phyloP scores from a whole-genome alignment of 345 rosid genomes.

The Nasturtium officinale region DNA sequence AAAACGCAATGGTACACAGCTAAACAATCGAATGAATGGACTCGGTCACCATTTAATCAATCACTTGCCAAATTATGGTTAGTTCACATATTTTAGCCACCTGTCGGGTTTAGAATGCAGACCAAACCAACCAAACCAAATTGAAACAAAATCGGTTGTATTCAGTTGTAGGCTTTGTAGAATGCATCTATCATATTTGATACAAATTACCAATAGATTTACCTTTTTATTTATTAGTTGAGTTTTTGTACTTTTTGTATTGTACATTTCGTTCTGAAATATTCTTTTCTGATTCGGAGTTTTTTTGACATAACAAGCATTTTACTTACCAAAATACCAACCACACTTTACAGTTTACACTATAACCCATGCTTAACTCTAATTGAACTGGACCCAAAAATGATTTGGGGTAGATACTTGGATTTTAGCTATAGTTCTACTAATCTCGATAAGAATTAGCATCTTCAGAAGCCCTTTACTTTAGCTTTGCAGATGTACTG shows the following conservation, averaged over 20 bases:
- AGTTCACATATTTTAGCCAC: background rate
- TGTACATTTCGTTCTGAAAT: background rate
- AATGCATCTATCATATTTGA: too few relatives aligned
- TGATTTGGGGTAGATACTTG: background rate
- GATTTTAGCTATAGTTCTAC: background rate
- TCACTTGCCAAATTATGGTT: background rate
- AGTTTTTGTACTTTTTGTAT: background rate
- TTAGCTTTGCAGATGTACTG: background rate
- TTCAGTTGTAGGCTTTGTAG: background rate
- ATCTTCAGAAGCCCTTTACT: too few relatives aligned
- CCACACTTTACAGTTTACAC: background rate
- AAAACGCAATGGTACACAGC: background rate
- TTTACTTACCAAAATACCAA: background rate
- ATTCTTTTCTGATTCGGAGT: background rate
- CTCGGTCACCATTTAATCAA: background rate
- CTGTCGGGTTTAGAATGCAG: background rate
- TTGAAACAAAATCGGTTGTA: background rate
- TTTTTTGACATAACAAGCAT: background rate
- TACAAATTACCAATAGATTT: too few relatives aligned
- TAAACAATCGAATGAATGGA: background rate
- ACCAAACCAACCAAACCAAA: constrained; percentile 1
- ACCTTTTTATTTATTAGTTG: background rate
- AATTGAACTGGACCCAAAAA: background rate
- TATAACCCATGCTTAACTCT: background rate
- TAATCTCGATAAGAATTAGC: background rate